Evolutionary conservation across 257 asterid genomes (phyloP), one percentile per base, ranked within the genome.

Genomic region (Nicotiana benthamiana): DNA sequence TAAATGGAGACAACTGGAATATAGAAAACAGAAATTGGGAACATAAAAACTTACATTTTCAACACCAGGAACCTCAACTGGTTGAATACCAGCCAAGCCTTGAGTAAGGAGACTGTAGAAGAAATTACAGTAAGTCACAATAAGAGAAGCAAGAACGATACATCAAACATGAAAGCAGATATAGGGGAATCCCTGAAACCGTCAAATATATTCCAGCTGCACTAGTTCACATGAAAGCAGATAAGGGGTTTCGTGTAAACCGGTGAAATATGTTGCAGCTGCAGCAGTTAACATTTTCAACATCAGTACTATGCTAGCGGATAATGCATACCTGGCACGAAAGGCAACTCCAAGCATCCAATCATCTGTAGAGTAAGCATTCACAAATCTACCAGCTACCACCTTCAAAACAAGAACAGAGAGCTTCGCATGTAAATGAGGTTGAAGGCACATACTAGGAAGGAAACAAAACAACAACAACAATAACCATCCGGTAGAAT

Each of bases 41-140:
- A 13, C 20, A 43, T 32, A 12, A 16, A 8, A 70, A 16, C 88
- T 63, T 88, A 93, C 99, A 83, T 95, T 95, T 89, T 95, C 96
- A 68, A 95, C 89, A 75, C 99, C 99, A 62, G 92, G 97, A 82
- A 92, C 87, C 48, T 91, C 90, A 67, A 93, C 93, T 6, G 95
- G 97, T 83, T 95, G 99, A 82, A 95, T 95, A 66, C 99, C 99
- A n/a, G 99, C 98, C 76, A 95, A 83, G 80, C 99, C 99, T 92
- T 91, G 94, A 15, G 97, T 92, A 85, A 95, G 97, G 84, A 93
- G 99, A 83, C 99, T 95, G 94, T 87, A 84, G 40, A 66, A 79
- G 82, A 57, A 66, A 68, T 17, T 1, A 18, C 6, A 46, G 18
- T n/a, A 79, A 26, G 9, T 40, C 17, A 68, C 4, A 75, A 78